Evolutionary conservation across 257 asterid species (phyloP).

Genomic region (Cynanchum wilfordii): DNA sequence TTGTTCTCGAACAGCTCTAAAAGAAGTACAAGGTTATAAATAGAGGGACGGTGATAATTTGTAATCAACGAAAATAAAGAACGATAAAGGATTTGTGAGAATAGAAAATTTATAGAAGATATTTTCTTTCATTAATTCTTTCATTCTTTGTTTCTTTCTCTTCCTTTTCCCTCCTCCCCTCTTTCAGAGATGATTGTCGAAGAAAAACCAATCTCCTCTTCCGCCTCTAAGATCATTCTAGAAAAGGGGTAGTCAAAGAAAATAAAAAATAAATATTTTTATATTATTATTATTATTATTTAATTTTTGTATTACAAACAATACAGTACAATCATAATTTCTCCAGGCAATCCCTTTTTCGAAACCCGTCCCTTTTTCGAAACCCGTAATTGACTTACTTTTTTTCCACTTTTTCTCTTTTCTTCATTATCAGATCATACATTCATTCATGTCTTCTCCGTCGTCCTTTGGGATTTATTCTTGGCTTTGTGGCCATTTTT

Average conservation of each 20-base stretch:
- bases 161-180: constrained; percentile 31
- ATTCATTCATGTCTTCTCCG: constrained; percentile 33
- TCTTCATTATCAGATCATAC: constrained; percentile 19
- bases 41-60: too few species aligned
- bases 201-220: constrained; percentile 61
- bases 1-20: too few species aligned
- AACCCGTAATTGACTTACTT: constrained; percentile 20
- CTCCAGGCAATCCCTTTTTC: constrained; percentile 13
- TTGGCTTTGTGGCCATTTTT: constrained; percentile 23
- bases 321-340: neutral
- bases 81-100: too few species aligned
- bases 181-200: constrained; percentile 84
- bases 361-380: neutral
- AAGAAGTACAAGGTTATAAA: too few species aligned
- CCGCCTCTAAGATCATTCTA: constrained; percentile 92
- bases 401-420: constrained; percentile 18
- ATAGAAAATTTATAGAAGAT: too few species aligned
- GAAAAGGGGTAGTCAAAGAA: constrained; percentile 56
- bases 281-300: constrained; percentile 17
- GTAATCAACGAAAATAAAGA: too few species aligned
- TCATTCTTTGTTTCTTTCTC: constrained; percentile 11
- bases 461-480: constrained; percentile 25
- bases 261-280: too few species aligned
- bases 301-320: constrained; percentile 19
- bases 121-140: too few species aligned